Evolutionary conservation across 768 basidiomycete species (phyloP).

Genomic region (Mycena alexandri): DNA sequence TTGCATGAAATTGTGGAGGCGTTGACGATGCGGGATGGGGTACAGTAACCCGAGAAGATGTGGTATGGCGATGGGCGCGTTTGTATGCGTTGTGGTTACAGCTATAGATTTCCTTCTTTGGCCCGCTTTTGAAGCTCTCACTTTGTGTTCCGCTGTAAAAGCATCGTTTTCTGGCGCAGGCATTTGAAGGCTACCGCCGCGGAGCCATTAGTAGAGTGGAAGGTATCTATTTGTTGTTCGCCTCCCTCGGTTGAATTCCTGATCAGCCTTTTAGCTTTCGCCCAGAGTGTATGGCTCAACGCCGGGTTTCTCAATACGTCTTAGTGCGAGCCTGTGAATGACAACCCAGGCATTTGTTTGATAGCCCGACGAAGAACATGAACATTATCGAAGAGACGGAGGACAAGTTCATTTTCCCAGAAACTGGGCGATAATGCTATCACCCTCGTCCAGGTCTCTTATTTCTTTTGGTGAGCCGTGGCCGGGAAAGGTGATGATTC

Average conservation of each 20-base stretch:
- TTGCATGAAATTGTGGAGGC: slow-evolving; percentile 72
- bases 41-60: slow-evolving; percentile 73
- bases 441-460: slow-evolving; percentile 76
- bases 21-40: slow-evolving; percentile 78
- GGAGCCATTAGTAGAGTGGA: slow-evolving; percentile 84
- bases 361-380: slow-evolving; percentile 75
- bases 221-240: slow-evolving; percentile 54
- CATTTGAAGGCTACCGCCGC: slow-evolving; percentile 75
- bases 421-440: slow-evolving; percentile 77
- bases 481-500: neutral
- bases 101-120: slow-evolving; percentile 71
- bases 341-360: neutral
- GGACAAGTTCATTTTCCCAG: slow-evolving; percentile 72
- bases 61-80: slow-evolving; percentile 77
- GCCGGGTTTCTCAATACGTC: slow-evolving; percentile 78
- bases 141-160: slow-evolving; percentile 73
- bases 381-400: slow-evolving; percentile 77
- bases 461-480: too few species aligned
- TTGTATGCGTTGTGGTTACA: slow-evolving; percentile 91
- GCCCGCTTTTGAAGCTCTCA: too few species aligned
- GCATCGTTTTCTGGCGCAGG: slow-evolving; percentile 84
- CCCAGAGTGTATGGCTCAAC: slow-evolving; percentile 87
- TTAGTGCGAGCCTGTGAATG: slow-evolving; percentile 43
- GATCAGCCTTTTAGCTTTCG: slow-evolving; percentile 68
- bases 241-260: neutral